Conservation (phyloP, 768 basidiomycete genomes). For the Tulasnella sp. region DNA sequence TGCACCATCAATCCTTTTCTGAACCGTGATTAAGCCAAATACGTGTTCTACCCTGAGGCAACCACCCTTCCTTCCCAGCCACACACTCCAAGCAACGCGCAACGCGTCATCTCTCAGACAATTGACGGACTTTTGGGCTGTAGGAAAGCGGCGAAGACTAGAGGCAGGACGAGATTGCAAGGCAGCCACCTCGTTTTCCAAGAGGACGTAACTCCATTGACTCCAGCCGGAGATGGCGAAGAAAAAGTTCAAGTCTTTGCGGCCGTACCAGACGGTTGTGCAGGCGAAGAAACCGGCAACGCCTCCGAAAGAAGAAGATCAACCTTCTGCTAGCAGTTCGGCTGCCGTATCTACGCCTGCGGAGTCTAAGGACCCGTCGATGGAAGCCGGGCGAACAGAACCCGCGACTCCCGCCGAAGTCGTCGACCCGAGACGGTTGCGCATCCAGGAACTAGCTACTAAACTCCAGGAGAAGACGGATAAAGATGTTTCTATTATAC, state of each 20-base stretch:
- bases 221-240: constrained; percentile 60
- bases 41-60: not conserved
- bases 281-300: not conserved
- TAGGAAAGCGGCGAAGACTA: not conserved
- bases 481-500: constrained; percentile 71
- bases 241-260: constrained; percentile 83
- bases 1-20: not conserved
- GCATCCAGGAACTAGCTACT: constrained; percentile 75
- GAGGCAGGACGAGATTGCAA: not conserved
- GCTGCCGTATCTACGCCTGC: constrained; percentile 2
- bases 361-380: constrained; percentile 17
- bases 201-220: not conserved
- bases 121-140: not conserved
- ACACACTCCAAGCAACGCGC: not conserved
- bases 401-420: constrained; percentile 13
- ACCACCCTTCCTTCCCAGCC: not conserved
- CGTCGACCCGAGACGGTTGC: constrained; percentile 42
- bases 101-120: not conserved
- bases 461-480: constrained; percentile 85
- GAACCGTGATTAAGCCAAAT: not conserved
- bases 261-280: constrained; percentile 51
- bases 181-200: not conserved
- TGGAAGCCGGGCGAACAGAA: not conserved
- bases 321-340: constrained; percentile 67
- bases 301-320: not conserved